These are phyloP conservation scores for Annulohypoxylon maeteangense DNA, from an alignment of 495 filamentous ascomycete species.

Conservation along the genomic window DNA sequence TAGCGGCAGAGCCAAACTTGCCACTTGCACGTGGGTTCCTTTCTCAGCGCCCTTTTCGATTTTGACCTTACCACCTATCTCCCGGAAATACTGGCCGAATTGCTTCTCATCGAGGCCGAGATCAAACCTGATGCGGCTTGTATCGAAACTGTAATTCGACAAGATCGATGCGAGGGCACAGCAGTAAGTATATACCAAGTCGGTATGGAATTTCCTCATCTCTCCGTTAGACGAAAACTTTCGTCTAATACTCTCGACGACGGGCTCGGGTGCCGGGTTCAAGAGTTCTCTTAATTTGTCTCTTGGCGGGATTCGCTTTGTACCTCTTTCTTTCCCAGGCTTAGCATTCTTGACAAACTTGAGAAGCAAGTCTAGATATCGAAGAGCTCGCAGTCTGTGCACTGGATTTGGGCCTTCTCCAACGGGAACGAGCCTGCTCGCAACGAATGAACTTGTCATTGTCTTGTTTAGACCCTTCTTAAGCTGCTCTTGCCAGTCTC, in stretches of 20 bases:
- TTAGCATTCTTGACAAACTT: slow-evolving; percentile 63
- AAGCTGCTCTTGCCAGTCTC: slow-evolving; percentile 79
- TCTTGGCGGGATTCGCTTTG: slow-evolving; percentile 54
- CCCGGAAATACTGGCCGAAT: slow-evolving; percentile 75
- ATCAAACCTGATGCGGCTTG: slow-evolving; percentile 79
- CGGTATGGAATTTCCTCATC: slow-evolving; percentile 70
- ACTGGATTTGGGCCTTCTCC: slow-evolving; percentile 66
- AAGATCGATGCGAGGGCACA: slow-evolving; percentile 74
- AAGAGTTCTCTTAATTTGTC: slow-evolving; percentile 62
- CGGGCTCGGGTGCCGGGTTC: slow-evolving; percentile 65
- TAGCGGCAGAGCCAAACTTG: slow-evolving; percentile 79
- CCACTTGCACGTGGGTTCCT: slow-evolving; percentile 65
- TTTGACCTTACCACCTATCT: slow-evolving; percentile 78
- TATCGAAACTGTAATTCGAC: slow-evolving; percentile 82
- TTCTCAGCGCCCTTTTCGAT: slow-evolving; percentile 61
- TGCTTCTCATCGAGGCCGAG: slow-evolving; percentile 76
- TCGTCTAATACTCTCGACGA: slow-evolving; percentile 73
- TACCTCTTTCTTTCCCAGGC: slow-evolving; percentile 53
- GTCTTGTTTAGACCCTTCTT: slow-evolving; percentile 64
- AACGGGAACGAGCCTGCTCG: slow-evolving; percentile 66
- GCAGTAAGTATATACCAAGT: slow-evolving; percentile 74
- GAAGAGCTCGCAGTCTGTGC: slow-evolving; percentile 68
- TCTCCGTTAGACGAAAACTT: slow-evolving; percentile 72
- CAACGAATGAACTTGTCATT: slow-evolving; percentile 74
- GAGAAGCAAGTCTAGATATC: slow-evolving; percentile 73